Percentiles rank a stretch among this genome's conserved stretches.
Evolutionary conservation across 83 land plant species (phyloP).

Genomic region (Diphasiastrum complanatum): DNA sequence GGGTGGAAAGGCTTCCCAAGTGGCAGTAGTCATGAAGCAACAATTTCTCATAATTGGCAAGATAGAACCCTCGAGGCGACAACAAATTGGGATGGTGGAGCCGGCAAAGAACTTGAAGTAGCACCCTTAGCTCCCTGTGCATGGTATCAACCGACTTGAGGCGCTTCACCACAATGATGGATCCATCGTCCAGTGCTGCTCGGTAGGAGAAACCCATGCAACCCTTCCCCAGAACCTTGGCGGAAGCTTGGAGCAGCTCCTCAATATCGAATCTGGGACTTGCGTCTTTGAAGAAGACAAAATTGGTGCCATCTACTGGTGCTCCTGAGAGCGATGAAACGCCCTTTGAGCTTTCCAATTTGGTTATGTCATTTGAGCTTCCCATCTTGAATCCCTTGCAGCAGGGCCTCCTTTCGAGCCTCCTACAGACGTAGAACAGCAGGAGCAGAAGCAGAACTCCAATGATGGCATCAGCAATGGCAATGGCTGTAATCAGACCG

Average conservation of each 20-base stretch:
- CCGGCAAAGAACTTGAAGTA: background rate
- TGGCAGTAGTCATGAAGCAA: no score
- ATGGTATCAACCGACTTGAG: constrained; percentile 1
- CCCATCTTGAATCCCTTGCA: background rate
- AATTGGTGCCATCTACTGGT: background rate
- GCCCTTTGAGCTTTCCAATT: background rate
- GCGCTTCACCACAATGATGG: constrained; percentile 3
- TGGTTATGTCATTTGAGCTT: background rate
- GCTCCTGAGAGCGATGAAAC: background rate
- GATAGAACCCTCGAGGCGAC: constrained; percentile 2
- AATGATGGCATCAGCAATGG: background rate
- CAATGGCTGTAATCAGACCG: constrained; percentile 3
- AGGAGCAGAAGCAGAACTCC: constrained; percentile 1
- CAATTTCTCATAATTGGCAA: constrained; percentile 10
- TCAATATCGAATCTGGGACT: constrained; percentile 3
- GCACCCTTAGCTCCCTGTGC: background rate
- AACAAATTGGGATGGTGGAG: constrained; percentile 7
- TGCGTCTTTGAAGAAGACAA: constrained; percentile 8
- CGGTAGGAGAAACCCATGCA: constrained; percentile 6
- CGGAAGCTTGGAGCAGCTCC: constrained; percentile 11
- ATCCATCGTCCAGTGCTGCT: constrained; percentile 8
- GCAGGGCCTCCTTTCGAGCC: background rate
- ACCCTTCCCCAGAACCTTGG: constrained; percentile 15
- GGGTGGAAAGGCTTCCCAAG: background rate
- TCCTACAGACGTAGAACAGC: background rate